phyloP scores from a whole-genome alignment of 2,329 filamentous ascomycete genomes.

The Rutstroemia sydowiana region DNA sequence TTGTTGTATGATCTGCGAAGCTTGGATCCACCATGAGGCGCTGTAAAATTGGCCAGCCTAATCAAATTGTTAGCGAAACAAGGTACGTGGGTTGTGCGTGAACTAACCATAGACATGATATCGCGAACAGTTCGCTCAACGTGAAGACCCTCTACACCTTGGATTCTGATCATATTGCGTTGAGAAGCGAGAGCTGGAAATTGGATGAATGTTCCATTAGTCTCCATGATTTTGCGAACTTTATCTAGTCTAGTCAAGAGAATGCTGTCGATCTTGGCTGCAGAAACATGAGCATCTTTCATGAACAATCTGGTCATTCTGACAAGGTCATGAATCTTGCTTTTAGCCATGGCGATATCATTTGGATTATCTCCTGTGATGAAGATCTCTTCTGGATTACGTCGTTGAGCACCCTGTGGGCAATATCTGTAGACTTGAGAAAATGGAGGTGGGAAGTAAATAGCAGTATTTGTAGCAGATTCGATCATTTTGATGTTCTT shows the following conservation, averaged over 20 bases:
- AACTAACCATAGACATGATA: slow-evolving; percentile 81
- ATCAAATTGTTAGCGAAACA: slow-evolving; percentile 22
- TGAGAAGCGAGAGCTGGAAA: slow-evolving; percentile 84
- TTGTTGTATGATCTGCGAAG: slow-evolving; percentile 57
- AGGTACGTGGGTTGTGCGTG: slow-evolving; percentile 1
- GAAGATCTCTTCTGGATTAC: slow-evolving; percentile 84
- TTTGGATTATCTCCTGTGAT: slow-evolving; percentile 87
- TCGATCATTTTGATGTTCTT: slow-evolving; percentile 99
- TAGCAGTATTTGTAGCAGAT: slow-evolving; percentile 88
- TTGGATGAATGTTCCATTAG: slow-evolving; percentile 90
- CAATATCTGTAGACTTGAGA: slow-evolving; percentile 87
- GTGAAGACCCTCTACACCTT: slow-evolving; percentile 87
- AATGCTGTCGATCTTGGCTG: slow-evolving; percentile 92
- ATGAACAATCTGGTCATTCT: slow-evolving; percentile 74
- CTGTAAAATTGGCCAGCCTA: slow-evolving; percentile 96
- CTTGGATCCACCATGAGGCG: slow-evolving; percentile 89
- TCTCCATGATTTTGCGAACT: slow-evolving; percentile 94
- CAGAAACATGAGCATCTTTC: slow-evolving; percentile 85
- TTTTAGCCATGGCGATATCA: slow-evolving; percentile 80
- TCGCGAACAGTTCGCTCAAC: slow-evolving; percentile 93
- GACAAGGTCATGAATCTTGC: slow-evolving; percentile 81
- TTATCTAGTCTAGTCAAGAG: slow-evolving; percentile 87
- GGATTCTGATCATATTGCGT: slow-evolving; percentile 77
- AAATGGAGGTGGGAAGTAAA: slow-evolving; percentile 95
- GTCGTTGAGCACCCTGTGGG: slow-evolving; percentile 70